These are phyloP conservation scores for Pelargonium citronellum DNA, from an alignment of 441 rosid species.

Conservation along the genomic window DNA sequence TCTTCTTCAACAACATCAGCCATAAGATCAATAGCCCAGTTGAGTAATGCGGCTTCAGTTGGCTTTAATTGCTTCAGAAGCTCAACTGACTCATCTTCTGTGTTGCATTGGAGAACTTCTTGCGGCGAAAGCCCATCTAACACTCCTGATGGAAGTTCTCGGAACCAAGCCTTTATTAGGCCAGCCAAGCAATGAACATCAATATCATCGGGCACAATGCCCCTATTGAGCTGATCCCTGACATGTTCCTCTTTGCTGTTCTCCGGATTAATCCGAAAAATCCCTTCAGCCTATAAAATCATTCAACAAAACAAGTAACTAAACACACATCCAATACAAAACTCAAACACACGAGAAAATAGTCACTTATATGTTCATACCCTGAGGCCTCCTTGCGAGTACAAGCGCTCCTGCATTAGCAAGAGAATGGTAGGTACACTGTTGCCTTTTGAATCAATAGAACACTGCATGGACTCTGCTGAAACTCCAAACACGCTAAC, in stretches of 20 bases:
- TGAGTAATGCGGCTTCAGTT: conserved; percentile 61
- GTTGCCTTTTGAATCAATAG: conserved; percentile 50
- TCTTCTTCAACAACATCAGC: conserved; percentile 72
- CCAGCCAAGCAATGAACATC: conserved; percentile 68
- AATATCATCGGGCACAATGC: conserved; percentile 50
- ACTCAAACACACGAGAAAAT: neutral
- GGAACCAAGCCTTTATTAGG: conserved; percentile 64
- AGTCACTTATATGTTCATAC: conserved; percentile 22
- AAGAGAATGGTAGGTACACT: conserved; percentile 71
- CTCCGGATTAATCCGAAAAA: conserved; percentile 68
- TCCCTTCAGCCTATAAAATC: conserved; percentile 52
- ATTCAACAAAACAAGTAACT: conserved; percentile 7
- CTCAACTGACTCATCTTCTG: conserved; percentile 46
- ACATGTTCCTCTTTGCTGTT: conserved; percentile 68
- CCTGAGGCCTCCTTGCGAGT: conserved; percentile 58
- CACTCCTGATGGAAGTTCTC: conserved; percentile 69
- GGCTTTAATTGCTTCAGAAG: conserved; percentile 60
- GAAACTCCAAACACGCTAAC: conserved; percentile 76
- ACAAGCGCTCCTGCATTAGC: conserved; percentile 60
- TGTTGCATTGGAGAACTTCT: conserved; percentile 55
- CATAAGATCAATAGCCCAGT: conserved; percentile 67
- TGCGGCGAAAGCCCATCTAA: conserved; percentile 69
- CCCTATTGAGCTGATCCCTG: conserved; percentile 61
- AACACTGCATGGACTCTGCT: conserved; percentile 72
- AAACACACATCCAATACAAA: neutral